Evolutionary conservation across 1,284 basidiomycete species (phyloP).

Genomic region (Malassezia pachydermatis): DNA sequence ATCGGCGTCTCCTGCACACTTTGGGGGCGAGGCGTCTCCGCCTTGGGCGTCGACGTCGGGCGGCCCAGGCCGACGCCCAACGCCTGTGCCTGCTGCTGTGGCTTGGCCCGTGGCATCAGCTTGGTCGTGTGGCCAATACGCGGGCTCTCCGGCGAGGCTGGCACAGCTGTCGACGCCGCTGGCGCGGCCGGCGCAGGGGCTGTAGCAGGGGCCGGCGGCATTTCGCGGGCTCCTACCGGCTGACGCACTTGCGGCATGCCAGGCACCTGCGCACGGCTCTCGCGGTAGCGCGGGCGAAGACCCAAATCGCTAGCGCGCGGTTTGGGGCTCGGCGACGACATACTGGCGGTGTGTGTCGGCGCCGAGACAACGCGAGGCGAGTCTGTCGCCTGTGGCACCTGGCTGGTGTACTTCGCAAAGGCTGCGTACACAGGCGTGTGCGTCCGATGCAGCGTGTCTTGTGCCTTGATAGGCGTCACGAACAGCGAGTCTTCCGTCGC

Average conservation of each 20-base stretch:
- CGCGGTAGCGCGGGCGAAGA: neutral
- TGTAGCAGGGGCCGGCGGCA: slow-evolving; percentile 1
- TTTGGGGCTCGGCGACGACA: neutral
- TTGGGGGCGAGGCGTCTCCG: too few relatives aligned
- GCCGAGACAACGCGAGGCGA: too few relatives aligned
- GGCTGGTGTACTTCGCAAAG: slow-evolving; percentile 5
- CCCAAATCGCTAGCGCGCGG: neutral
- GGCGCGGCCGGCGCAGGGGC: neutral
- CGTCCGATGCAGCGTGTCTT: neutral
- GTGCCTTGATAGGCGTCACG: slow-evolving; percentile 33
- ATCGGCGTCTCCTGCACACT: too few relatives aligned
- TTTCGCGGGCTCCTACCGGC: slow-evolving; percentile 12
- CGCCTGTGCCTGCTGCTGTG: too few relatives aligned
- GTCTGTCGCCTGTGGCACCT: neutral
- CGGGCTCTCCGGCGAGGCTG: neutral
- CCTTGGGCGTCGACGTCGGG: neutral
- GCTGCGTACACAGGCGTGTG: slow-evolving; percentile 16
- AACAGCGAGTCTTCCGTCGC: slow-evolving; percentile 52
- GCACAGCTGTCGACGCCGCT: neutral
- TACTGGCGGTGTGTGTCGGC: neutral
- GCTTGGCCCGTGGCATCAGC: too few relatives aligned
- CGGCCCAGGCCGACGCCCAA: too few relatives aligned
- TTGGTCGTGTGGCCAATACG: too few relatives aligned
- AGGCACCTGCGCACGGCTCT: neutral
- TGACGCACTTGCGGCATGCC: slow-evolving; percentile 7